Conservation (phyloP, 169 alveolate genomes). For the Ichthyophthirius multifiliis region DNA sequence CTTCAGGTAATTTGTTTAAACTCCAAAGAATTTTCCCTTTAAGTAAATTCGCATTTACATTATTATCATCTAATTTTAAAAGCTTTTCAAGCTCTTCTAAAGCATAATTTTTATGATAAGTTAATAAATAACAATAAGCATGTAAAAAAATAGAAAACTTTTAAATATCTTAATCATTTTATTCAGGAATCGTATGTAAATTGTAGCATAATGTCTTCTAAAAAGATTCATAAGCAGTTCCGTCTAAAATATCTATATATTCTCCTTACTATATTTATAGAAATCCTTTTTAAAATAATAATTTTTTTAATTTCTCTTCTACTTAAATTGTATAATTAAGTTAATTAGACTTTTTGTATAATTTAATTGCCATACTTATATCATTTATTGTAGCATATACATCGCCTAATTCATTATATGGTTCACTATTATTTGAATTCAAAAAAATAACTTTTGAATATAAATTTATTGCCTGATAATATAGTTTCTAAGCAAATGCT, state of each 20-base stretch:
- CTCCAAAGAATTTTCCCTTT: constrained; percentile 14
- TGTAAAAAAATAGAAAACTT: background rate
- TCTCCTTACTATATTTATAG: constrained; percentile 11
- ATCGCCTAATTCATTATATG: constrained; percentile 7
- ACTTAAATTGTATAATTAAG: background rate
- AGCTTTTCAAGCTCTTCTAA: constrained; percentile 14
- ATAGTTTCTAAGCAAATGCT: background rate
- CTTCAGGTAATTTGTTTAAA: constrained; percentile 5
- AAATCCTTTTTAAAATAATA: background rate
- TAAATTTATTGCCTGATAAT: background rate
- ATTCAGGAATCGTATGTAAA: background rate
- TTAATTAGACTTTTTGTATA: background rate
- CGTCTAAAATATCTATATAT: background rate
- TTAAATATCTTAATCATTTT: background rate
- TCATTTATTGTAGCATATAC: background rate
- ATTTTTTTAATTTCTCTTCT: background rate
- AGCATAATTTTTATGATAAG: constrained; percentile 8
- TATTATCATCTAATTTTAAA: background rate
- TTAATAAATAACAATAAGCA: background rate
- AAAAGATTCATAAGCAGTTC: background rate
- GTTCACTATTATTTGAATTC: background rate
- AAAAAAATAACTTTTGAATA: constrained; percentile 7
- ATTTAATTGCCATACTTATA: background rate
- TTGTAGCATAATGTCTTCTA: background rate
- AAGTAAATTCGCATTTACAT: background rate